Evolutionary conservation across 164 flowering plant species (phyloP).

Genomic region (Malania oleifera): DNA sequence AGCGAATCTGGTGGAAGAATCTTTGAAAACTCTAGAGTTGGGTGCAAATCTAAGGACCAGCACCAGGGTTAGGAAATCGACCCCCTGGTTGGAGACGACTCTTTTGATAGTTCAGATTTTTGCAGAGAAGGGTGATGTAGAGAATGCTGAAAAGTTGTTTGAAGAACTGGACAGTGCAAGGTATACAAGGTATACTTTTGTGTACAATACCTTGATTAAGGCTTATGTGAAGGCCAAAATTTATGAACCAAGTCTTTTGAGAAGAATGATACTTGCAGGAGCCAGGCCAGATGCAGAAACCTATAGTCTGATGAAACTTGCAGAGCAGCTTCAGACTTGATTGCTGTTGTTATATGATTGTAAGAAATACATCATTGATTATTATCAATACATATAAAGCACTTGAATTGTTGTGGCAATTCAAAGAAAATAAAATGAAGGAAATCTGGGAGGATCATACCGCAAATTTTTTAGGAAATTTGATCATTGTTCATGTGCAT

Average conservation of each 20-base stretch:
- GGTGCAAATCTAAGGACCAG: constrained; percentile 36
- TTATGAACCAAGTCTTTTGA: constrained; percentile 66
- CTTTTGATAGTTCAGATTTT: constrained; percentile 57
- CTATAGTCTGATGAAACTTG: constrained; percentile 71
- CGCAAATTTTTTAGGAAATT: too few species aligned
- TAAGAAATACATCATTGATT: constrained; percentile 10
- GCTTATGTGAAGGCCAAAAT: constrained; percentile 81
- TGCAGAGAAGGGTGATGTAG: constrained; percentile 78
- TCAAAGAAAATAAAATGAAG: too few species aligned
- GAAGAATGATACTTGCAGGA: constrained; percentile 84
- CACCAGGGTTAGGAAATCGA: constrained; percentile 48
- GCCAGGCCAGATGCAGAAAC: constrained; percentile 92
- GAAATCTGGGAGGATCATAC: too few species aligned
- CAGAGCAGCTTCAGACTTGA: constrained; percentile 52
- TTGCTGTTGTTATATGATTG: neutral
- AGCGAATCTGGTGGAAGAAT: constrained; percentile 55
- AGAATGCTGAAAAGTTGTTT: constrained; percentile 69
- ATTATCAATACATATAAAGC: too few species aligned
- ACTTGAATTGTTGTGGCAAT: constrained; percentile 1
- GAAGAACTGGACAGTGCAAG: constrained; percentile 57
- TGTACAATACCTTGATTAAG: constrained; percentile 71
- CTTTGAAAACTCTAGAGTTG: constrained; percentile 54
- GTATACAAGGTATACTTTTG: constrained; percentile 78
- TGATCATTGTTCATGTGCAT: too few species aligned
- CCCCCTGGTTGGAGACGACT: constrained; percentile 92